Evolutionary conservation across 371 early-diverging fungal genomes (phyloP).

Genomic region (Coemansia linderi): DNA sequence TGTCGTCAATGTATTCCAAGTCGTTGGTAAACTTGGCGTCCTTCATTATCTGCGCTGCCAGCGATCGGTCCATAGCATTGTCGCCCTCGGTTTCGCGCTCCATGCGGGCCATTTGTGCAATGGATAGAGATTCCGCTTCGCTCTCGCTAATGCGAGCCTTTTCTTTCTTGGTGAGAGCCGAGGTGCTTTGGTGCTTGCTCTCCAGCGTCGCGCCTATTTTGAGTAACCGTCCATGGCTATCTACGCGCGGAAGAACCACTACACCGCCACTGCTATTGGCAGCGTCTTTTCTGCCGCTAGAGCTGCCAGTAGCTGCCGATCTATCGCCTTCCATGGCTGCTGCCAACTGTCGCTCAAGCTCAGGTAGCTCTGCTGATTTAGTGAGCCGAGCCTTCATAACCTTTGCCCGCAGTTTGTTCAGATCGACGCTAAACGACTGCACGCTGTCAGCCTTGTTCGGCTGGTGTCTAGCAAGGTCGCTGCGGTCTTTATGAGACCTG

Average conservation of each 20-base stretch:
- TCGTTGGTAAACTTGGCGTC: conserved; percentile 77
- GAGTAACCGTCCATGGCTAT: conserved; percentile 63
- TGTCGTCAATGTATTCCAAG: conserved; percentile 91
- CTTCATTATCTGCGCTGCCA: conserved; percentile 74
- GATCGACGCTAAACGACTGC: conserved; percentile 53
- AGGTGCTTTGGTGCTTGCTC: neutral
- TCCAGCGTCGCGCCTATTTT: neutral
- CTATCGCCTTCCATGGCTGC: conserved; percentile 41
- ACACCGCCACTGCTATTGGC: conserved; percentile 16
- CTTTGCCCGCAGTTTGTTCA: conserved; percentile 85
- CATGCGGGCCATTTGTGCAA: conserved; percentile 65
- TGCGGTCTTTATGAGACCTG: neutral
- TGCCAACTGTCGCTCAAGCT: conserved; percentile 73
- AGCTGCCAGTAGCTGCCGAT: neutral
- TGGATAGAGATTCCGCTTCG: conserved; percentile 19
- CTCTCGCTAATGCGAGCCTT: neutral
- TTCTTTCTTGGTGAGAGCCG: neutral
- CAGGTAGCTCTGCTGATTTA: conserved; percentile 65
- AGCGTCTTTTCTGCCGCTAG: neutral
- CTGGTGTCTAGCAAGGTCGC: neutral
- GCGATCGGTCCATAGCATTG: conserved; percentile 62
- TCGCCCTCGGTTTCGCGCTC: conserved; percentile 48
- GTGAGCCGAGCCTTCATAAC: conserved; percentile 78
- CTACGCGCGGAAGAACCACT: conserved; percentile 64
- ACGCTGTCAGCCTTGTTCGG: conserved; percentile 8